These are phyloP conservation scores for Chionographis japonica DNA, from an alignment of 106 monocot genomes.

Conservation along the genomic window DNA sequence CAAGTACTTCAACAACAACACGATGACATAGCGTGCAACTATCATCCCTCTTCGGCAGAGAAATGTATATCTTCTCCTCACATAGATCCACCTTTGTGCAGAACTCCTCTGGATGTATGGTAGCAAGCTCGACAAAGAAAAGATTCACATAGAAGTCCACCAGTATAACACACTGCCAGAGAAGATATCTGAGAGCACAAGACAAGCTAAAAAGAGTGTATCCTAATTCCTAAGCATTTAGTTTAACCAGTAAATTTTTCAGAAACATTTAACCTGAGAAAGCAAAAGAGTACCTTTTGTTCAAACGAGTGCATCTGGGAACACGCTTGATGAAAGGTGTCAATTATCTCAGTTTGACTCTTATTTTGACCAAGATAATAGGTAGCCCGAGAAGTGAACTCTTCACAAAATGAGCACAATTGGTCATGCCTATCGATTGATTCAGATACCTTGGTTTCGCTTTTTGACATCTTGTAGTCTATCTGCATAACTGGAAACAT, in stretches of 20 bases:
- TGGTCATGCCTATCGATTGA: conserved; percentile 24
- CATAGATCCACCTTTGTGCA: conserved; percentile 58
- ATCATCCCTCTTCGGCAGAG: conserved; percentile 22
- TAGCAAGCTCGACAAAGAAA: conserved; percentile 43
- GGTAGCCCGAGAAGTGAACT: conserved; percentile 39
- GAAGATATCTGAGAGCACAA: background rate
- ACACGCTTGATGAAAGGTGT: conserved; percentile 50
- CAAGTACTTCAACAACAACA: conserved; percentile 33
- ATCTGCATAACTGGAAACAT: conserved; percentile 12
- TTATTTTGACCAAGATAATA: conserved; percentile 45
- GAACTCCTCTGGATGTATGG: conserved; percentile 53
- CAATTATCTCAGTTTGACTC: conserved; percentile 43
- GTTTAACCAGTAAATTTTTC: too few species aligned
- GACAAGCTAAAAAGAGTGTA: background rate
- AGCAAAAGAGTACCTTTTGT: conserved; percentile 32
- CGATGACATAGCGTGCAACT: conserved; percentile 47
- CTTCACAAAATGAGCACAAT: conserved; percentile 54
- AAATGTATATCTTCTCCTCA: conserved; percentile 14
- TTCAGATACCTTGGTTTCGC: conserved; percentile 3
- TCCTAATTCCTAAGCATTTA: background rate
- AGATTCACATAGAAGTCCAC: conserved; percentile 65
- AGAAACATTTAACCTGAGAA: background rate
- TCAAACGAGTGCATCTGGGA: conserved; percentile 33
- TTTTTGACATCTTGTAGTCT: background rate
- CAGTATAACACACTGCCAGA: conserved; percentile 53